Base-by-base conservation (phyloP, 306 rosid genomes). In the Trifolium repens region DNA sequence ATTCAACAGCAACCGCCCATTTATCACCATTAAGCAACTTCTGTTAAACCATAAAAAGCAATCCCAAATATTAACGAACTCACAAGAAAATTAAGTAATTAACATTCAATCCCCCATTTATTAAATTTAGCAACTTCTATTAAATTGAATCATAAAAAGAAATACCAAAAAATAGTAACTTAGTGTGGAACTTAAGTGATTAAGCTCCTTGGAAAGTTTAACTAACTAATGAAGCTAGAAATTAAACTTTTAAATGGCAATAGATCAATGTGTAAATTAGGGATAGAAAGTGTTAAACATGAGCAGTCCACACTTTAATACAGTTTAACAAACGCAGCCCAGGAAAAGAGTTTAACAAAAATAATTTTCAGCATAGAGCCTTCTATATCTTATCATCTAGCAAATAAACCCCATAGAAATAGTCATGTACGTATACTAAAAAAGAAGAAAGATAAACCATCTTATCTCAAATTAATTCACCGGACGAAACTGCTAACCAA, bases 291-390 rank as follows among this genome's bases (percentile, higher is more conserved):
- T 10, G 47, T 43, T 43, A 43, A 43, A 4, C 47, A 43, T 43
- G 47, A 43, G 47, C 47, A 43, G 47, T 43, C 47, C 47, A 43
- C 47, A 43, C 46, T 16, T 35, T 50, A 66, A 15, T 24, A 67
- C 40, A 27, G 76, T 46, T 73, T 37, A 59, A 39, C 79, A 58
- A 74, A 35, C 11, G 16, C 15, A 9, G 49, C 75, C 65, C 5
- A 67, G 65, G 78, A 73, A 73, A 63, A 73, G 26, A 73, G 65
- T 65, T 13, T 3, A 78, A 53, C 27, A 44, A 3, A 58, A 40
- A 46, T 6, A 34, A 43, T 37, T 9, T 43, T 32, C 61, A 57
- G 8, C 8, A 57, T 7, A 58, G 62, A 44, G 53, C 24, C 24
- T 22, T 22, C 24, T 42, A 42, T 42, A 42, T 42, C 2, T 42